Base-by-base conservation (phyloP, 192 early-diverging fungal species). In the Gonapodya prolifera region DNA sequence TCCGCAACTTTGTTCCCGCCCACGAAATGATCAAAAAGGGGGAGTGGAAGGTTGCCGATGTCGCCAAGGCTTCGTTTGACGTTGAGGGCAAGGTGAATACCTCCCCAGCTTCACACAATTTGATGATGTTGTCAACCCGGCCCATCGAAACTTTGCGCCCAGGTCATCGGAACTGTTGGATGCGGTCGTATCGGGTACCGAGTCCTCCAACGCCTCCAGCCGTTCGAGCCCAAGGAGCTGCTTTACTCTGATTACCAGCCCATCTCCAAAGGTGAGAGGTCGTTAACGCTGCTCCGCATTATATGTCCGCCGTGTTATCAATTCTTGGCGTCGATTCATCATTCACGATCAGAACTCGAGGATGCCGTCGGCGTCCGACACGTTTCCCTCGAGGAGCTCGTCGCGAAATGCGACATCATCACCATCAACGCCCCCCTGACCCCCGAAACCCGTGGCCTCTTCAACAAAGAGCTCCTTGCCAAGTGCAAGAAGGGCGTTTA, bases 111-210 rank as follows among this genome's bases (percentile, higher is more conserved):
- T n/a, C n/a, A n/a, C n/a, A n/a, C n/a, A n/a, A n/a, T n/a, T n/a
- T n/a, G n/a, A n/a, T n/a, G n/a, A n/a, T n/a, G n/a, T n/a, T n/a
- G n/a, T n/a, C n/a, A n/a, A n/a, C n/a, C n/a, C n/a, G n/a, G n/a
- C n/a, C n/a, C n/a, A n/a, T n/a, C n/a, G n/a, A n/a, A n/a, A n/a
- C n/a, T n/a, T n/a, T n/a, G n/a, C n/a, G n/a, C n/a, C n/a, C n/a
- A n/a, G n/a, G n/a, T n/a, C n/a, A 61, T 80, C 23, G 79, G 76
- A 2, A 77, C 76, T 0, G 35, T 80, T 33, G 79, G 79, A 1
- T 75, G 76, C 8, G 79, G 79, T 0, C 79, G 79, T 33, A 80
- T 80, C 28, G 79, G 79, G 30, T 78, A 75, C 29, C 76, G 76
- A n/a, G 78, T 80, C 30, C 35, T 80, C 34, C 75, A 80, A 33